phyloP scores from a whole-genome alignment of 345 rosid genomes.

The Dipteronia dyeriana region DNA sequence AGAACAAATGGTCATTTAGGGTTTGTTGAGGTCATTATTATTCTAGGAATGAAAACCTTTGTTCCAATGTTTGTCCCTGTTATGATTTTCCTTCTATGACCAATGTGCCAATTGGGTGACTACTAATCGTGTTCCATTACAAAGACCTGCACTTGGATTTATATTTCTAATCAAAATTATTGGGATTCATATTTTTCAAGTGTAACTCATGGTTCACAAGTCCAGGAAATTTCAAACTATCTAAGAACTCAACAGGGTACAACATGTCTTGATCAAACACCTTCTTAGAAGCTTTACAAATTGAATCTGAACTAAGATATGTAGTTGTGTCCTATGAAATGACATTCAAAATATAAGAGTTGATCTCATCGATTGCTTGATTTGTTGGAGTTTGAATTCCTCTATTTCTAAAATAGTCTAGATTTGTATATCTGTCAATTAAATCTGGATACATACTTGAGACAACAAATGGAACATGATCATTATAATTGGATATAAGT shows the following conservation, averaged over 20 bases:
- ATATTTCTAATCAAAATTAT: conserved; percentile 10
- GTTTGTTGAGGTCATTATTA: not conserved
- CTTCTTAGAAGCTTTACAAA: too few relatives aligned
- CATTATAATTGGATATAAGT: not conserved
- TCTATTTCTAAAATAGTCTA: too few relatives aligned
- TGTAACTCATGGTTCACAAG: not conserved
- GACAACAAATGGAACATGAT: not conserved
- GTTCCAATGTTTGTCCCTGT: not conserved
- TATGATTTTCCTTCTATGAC: not conserved
- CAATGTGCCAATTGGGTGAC: not conserved
- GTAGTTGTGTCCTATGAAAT: too few relatives aligned
- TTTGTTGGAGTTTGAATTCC: too few relatives aligned
- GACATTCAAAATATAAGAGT: too few relatives aligned
- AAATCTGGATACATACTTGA: too few relatives aligned
- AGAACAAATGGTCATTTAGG: not conserved
- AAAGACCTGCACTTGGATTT: not conserved
- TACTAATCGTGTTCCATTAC: not conserved
- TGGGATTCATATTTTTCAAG: not conserved
- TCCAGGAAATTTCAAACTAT: too few relatives aligned
- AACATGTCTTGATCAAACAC: too few relatives aligned
- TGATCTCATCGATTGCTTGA: too few relatives aligned
- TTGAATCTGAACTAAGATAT: too few relatives aligned
- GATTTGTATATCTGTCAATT: too few relatives aligned
- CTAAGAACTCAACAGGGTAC: too few relatives aligned
- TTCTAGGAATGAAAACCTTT: not conserved